Evolutionary conservation across 805 yeast species (phyloP), one percentile per base, ranked within the genome.

Genomic region (Ogataea philodendri): DNA sequence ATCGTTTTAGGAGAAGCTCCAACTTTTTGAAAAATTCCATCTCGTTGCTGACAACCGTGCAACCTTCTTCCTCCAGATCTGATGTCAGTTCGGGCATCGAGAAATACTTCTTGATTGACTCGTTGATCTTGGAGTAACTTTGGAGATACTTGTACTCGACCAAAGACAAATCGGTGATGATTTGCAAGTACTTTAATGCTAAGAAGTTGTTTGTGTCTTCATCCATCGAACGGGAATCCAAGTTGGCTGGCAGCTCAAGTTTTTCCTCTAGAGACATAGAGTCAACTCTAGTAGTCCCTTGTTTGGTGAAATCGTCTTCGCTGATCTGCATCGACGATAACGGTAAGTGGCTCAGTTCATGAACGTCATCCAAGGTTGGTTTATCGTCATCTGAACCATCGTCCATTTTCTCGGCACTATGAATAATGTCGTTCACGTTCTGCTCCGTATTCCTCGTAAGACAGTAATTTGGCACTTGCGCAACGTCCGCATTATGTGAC

Each of bases 101-200:
- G 15, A 59, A 58, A 26, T 56, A 52, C 19, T 49, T 38, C 26
- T 52, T 46, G 9, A 54, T 46, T 5, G 49, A 38, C n/a, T 38
- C 45, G 29, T 57, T 59, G 26, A 55, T 42, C 35, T 46, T 31
- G 5, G 55, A 32, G 35, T 52, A 49, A 7, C 44, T 32, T 32
- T 56, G 50, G 9, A 54, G n/a, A 22, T 54, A 56, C 28, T 58
- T 50, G 38, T 49, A 59, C 32, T 53, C 53, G 5, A 55, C 39
- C 20, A 55, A 33, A 14, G 57, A 46, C 5, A 54, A 15, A 35
- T 59, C 63, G 4, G 54, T 37, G 6, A 44, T 26, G 7, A 55
- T 26, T 30, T 55, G 57, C 3, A 49, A 30, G 28, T 54, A 55
- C 38, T 57, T 56, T 15, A 56, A 20, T 1, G 49, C 42, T 22